phyloP scores from a whole-genome alignment of 2,329 filamentous ascomycete genomes.

The Elsinoe fawcettii region DNA sequence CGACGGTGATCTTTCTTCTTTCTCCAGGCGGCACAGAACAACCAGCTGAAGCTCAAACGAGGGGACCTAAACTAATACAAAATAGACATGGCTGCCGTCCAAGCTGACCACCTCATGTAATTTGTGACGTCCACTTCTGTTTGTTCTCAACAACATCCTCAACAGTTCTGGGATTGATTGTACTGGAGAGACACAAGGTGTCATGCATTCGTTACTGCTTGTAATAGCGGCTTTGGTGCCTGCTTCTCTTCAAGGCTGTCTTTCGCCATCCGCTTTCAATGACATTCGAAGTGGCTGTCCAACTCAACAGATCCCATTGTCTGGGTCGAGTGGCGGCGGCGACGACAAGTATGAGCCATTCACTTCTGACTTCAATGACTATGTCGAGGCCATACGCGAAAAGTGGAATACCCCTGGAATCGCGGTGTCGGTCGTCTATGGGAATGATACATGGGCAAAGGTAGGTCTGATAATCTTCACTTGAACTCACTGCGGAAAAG shows the following conservation, averaged over 20 bases:
- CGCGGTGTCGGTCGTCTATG: slow-evolving; percentile 19
- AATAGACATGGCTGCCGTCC: not conserved
- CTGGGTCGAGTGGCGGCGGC: not conserved
- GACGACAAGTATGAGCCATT: slow-evolving; percentile 12
- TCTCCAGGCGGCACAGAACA: not conserved
- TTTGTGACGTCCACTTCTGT: not conserved
- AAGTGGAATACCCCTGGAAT: slow-evolving; percentile 22
- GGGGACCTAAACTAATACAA: not conserved
- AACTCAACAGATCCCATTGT: not conserved
- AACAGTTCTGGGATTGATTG: not conserved
- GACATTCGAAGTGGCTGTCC: not conserved
- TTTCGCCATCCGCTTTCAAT: not conserved
- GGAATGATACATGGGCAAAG: slow-evolving; percentile 20
- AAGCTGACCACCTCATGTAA: not conserved
- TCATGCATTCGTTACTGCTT: not conserved
- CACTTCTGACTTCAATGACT: slow-evolving; percentile 16
- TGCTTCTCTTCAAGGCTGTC: not conserved
- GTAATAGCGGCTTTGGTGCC: not conserved
- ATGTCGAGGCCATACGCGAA: slow-evolving; percentile 18
- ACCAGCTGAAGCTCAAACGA: slow-evolving; percentile 3
- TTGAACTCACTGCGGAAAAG: no score
- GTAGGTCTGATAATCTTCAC: no score
- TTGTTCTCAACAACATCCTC: not conserved
- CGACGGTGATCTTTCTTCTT: not conserved
- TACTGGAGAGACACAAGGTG: not conserved